Evolutionary conservation across 352 stramenopile species (phyloP).

Genomic region (Phytophthora megakarya): DNA sequence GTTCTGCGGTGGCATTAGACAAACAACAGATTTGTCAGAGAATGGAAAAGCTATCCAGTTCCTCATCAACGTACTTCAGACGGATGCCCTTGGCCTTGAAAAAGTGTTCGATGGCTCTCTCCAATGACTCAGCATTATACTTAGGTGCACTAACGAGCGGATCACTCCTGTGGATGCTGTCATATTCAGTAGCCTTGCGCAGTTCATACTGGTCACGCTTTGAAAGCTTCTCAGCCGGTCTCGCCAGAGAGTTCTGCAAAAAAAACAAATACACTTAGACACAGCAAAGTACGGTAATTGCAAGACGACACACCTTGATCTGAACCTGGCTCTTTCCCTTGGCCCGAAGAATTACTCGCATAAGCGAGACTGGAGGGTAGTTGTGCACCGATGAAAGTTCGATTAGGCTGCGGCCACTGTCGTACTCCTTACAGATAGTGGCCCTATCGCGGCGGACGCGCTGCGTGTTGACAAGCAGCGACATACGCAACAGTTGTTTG

Average conservation of each 20-base stretch:
- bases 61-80: conserved; percentile 60
- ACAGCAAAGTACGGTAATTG: not conserved
- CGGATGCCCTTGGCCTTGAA: conserved; percentile 74
- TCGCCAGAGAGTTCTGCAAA: conserved; percentile 56
- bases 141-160: conserved; percentile 69
- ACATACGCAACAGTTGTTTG: conserved; percentile 87
- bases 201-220: conserved; percentile 79
- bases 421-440: conserved; percentile 72
- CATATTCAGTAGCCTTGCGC: conserved; percentile 70
- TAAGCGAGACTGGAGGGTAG: conserved; percentile 83
- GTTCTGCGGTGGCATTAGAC: conserved; percentile 42
- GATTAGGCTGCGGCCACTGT: conserved; percentile 77
- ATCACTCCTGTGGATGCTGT: conserved; percentile 87
- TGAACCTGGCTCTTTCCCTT: conserved; percentile 66
- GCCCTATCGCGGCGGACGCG: conserved; percentile 65
- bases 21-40: conserved; percentile 6
- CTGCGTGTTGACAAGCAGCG: conserved; percentile 85
- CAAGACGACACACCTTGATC: conserved; percentile 48
- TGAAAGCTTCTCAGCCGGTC: conserved; percentile 50
- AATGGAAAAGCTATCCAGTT: not conserved
- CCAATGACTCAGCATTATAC: conserved; percentile 79
- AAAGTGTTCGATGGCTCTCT: conserved; percentile 76
- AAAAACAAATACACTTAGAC: not conserved
- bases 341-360: conserved; percentile 77
- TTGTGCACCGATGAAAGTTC: conserved; percentile 76